Base-by-base conservation (phyloP, 257 asterid species). In the Verbascum thapsus region DNA sequence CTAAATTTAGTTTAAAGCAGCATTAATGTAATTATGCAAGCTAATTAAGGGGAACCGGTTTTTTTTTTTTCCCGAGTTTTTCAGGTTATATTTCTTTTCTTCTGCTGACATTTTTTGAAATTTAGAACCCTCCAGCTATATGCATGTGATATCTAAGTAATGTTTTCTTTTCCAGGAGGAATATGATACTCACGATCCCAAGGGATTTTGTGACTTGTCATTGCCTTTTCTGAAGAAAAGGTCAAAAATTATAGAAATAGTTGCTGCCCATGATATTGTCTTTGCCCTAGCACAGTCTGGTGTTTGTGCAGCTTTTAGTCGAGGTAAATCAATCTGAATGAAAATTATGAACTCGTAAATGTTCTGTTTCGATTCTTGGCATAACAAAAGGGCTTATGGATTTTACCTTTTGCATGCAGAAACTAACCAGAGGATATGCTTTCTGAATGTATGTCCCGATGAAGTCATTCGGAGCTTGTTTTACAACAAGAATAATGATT, bases 281-380 rank as follows among this genome's bases (percentile, higher is more conserved):
- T 94, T 94, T 84, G 96, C 99, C 55, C 99, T 94, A 68, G 99
- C 96, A 3, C 98, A 94, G 61, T 94, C 99, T 53, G 99, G 99
- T 69, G 86, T 90, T 12, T 94, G 98, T 84, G 99, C 96, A 50
- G 99, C 99, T 63, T 94, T 94, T 77, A 90, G 96, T 74, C 88
- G 98, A 83, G 99, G 99, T 90, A 57, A 55, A 60, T 62, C 55
- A 45, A 57, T 55, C 1, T 19, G 6, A 26, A 4, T 6, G 30
- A 17, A 50, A 61, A 53, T 40, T 16, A 51, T 39, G 11, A 12
- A 3, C 35, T 48, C 8, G 0, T 37, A 40, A 39, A 12, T 19
- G 8, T 32, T 51, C 49, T 32, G 13, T 10, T 34, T 15, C 56
- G 63, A 32, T 52, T 39, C 1, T 32, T 42, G n/a, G 30, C 51